Percentiles rank a stretch among this genome's conserved stretches.
phyloP scores from a whole-genome alignment of 2,329 filamentous ascomycete species.

The Didymella lethalis region DNA sequence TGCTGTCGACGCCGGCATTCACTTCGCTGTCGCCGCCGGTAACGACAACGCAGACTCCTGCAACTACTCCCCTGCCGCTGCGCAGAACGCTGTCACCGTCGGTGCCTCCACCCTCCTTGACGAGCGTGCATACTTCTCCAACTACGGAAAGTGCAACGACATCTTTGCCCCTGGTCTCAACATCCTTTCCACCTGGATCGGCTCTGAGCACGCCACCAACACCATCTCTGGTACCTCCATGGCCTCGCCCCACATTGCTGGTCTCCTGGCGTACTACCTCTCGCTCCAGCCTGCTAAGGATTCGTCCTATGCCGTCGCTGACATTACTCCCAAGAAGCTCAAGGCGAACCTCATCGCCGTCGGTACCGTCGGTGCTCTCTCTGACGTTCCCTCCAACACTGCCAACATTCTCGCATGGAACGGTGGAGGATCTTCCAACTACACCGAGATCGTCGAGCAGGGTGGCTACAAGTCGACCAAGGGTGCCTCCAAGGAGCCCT shows the following conservation, averaged over 20 bases:
- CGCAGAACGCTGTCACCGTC: slow-evolving; percentile 90
- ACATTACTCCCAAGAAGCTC: slow-evolving; percentile 91
- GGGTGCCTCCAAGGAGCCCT: slow-evolving; percentile 47
- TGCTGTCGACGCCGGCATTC: slow-evolving; percentile 87
- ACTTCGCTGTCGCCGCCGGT: slow-evolving; percentile 97
- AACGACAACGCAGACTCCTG: slow-evolving; percentile 99
- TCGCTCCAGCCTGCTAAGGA: slow-evolving; percentile 91
- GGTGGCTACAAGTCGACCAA: slow-evolving; percentile 70
- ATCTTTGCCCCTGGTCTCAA: slow-evolving; percentile 98
- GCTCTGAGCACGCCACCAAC: slow-evolving; percentile 94
- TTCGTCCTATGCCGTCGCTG: slow-evolving; percentile 88
- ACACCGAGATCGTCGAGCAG: slow-evolving; percentile 77
- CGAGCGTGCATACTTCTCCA: slow-evolving; percentile 99
- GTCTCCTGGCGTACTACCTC: slow-evolving; percentile 96
- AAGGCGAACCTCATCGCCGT: slow-evolving; percentile 88
- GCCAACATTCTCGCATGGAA: slow-evolving; percentile 98
- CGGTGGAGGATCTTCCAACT: slow-evolving; percentile 94
- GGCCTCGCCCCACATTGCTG: slow-evolving; percentile 76
- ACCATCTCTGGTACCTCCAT: slow-evolving; percentile 84
- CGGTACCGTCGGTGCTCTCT: slow-evolving; percentile 78
- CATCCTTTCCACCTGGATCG: slow-evolving; percentile 98
- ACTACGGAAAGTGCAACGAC: slow-evolving; percentile 99
- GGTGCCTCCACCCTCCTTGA: slow-evolving; percentile 93
- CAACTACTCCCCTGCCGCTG: slow-evolving; percentile 97
- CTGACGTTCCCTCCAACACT: slow-evolving; percentile 84